Evolutionary conservation across 345 rosid genomes (phyloP).

Genomic region (Eucalyptus shirleyi): DNA sequence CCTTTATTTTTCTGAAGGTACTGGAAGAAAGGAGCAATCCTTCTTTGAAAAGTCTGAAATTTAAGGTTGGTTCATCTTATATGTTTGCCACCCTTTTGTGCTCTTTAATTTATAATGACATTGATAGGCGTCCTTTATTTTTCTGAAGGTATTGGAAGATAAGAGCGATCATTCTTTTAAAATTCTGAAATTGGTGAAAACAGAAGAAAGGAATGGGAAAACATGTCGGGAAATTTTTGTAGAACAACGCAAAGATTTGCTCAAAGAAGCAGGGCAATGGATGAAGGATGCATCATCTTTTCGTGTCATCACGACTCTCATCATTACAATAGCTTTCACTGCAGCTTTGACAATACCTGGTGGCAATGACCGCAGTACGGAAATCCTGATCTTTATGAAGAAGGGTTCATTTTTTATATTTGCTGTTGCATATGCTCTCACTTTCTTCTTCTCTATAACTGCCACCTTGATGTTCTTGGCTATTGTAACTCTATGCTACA

Average conservation of each 20-base stretch:
- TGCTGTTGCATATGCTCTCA: not conserved
- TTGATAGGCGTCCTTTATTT: not conserved
- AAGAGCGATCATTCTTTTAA: no score
- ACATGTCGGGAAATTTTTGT: not conserved
- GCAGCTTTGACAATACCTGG: not conserved
- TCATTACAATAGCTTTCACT: not conserved
- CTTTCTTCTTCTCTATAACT: no score
- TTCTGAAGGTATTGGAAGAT: not conserved
- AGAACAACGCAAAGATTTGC: not conserved
- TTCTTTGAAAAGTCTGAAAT: rapidly evolving
- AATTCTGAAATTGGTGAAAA: rapidly evolving
- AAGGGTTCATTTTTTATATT: no score
- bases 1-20: not conserved
- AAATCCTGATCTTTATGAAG: not conserved
- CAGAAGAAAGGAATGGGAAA: no score
- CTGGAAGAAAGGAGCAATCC: not conserved
- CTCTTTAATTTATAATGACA: not conserved
- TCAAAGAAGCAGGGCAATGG: not conserved
- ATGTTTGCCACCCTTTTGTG: not conserved
- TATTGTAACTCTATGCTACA: no score
- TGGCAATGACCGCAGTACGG: not conserved
- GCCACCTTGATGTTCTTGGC: no score
- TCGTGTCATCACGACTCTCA: not conserved
- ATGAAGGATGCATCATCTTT: not conserved
- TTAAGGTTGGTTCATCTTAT: not conserved